These are phyloP conservation scores for Vigna trinervia DNA, from an alignment of 306 rosid genomes.

Conservation along the genomic window DNA sequence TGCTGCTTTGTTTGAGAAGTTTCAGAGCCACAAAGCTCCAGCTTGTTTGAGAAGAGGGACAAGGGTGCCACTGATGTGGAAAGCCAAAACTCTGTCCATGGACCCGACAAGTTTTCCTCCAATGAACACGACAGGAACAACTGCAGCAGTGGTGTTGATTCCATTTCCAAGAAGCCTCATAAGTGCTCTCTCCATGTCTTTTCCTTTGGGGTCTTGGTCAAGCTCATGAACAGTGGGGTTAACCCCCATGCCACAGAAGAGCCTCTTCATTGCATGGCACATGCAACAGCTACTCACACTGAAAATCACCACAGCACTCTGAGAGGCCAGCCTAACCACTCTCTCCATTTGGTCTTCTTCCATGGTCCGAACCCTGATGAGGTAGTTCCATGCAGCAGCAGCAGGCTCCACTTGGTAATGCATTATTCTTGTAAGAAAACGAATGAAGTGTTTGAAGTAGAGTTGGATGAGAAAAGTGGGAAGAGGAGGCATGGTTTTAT, in stretches of 20 bases:
- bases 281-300: conserved; percentile 80
- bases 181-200: conserved; percentile 67
- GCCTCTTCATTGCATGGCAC: conserved; percentile 92
- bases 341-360: conserved; percentile 59
- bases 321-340: conserved; percentile 69
- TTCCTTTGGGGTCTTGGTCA: conserved; percentile 71
- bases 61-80: conserved; percentile 82
- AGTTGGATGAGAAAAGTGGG: not conserved
- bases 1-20: not conserved
- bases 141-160: conserved; percentile 39
- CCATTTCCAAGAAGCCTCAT: conserved; percentile 61
- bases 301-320: conserved; percentile 89
- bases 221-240: conserved; percentile 80
- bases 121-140: conserved; percentile 78
- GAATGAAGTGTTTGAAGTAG: too few relatives aligned
- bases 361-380: conserved; percentile 46
- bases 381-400: conserved; percentile 54
- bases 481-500: conserved; percentile 10
- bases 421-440: conserved; percentile 36
- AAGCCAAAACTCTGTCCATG: conserved; percentile 89
- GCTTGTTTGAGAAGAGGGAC: conserved; percentile 94
- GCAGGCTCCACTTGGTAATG: conserved; percentile 61
- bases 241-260: conserved; percentile 92
- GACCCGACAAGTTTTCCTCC: conserved; percentile 88
- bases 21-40: conserved; percentile 87